These are phyloP conservation scores for Collybiopsis confluens DNA, from an alignment of 768 basidiomycete genomes.

Conservation along the genomic window DNA sequence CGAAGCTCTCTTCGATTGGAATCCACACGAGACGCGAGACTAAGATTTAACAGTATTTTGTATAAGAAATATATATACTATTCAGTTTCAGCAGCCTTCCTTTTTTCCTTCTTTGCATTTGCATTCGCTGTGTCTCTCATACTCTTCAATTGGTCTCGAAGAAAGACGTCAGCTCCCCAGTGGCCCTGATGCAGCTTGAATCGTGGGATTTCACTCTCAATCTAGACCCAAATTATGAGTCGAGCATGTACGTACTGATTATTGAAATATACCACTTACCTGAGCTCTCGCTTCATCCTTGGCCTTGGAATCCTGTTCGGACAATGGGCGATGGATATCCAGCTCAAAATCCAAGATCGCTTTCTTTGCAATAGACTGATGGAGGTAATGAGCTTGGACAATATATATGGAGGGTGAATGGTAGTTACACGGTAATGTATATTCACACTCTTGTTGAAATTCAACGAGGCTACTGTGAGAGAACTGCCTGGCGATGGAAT, in stretches of 20 bases:
- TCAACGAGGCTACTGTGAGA: neutral
- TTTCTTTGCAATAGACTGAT: neutral
- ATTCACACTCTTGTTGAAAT: neutral
- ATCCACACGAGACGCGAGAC: too few species aligned
- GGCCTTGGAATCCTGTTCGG: neutral
- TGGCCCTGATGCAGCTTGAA: neutral
- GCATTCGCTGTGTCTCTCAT: neutral
- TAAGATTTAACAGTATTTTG: too few species aligned
- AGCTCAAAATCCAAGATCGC: neutral
- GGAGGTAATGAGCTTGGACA: too few species aligned
- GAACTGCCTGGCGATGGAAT: neutral
- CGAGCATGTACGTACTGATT: too few species aligned
- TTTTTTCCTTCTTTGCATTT: too few species aligned
- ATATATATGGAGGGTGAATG: too few species aligned
- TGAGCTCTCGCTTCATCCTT: neutral
- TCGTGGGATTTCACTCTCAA: neutral
- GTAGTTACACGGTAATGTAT: neutral
- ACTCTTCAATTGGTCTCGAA: neutral
- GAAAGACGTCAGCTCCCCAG: neutral
- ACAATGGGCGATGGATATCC: neutral
- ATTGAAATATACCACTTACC: neutral
- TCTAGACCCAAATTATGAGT: too few species aligned
- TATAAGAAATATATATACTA: too few species aligned
- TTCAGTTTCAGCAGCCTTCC: too few species aligned
- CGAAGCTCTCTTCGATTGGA: too few species aligned